Percentiles rank a stretch among this genome's conserved stretches.
phyloP scores from a whole-genome alignment of 23 red algal species.

The Gracilariopsis chorda region DNA sequence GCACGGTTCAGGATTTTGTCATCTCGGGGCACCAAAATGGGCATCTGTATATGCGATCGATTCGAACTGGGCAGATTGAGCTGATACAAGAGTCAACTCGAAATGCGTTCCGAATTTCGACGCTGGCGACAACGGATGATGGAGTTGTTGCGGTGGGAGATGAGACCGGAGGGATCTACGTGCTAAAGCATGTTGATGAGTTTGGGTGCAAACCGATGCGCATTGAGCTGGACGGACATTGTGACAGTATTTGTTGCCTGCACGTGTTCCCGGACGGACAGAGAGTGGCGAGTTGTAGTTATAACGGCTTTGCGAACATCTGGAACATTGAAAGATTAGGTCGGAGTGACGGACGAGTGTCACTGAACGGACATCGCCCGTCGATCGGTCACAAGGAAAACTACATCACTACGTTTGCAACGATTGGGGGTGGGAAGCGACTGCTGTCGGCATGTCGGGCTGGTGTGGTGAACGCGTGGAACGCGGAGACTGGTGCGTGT shows the following conservation, averaged over 20 bases:
- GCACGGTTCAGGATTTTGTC: constrained; percentile 20
- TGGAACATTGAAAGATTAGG: constrained; percentile 13
- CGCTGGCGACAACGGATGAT: constrained; percentile 15
- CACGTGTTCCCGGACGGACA: constrained; percentile 45
- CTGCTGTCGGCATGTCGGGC: constrained; percentile 44
- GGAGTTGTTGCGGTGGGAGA: constrained; percentile 34
- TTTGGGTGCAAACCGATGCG: constrained; percentile 4
- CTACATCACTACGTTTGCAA: constrained; percentile 59
- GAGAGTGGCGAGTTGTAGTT: constrained; percentile 37
- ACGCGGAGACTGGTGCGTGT: constrained; percentile 29
- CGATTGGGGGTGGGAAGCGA: constrained; percentile 39
- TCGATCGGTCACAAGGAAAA: constrained; percentile 57
- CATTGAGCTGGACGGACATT: constrained; percentile 45
- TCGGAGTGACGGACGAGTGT: background rate
- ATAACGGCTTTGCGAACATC: constrained; percentile 40
- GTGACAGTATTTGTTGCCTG: background rate
- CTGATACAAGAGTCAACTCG: background rate
- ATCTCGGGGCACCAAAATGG: constrained; percentile 46
- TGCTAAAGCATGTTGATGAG: constrained; percentile 29
- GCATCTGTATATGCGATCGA: constrained; percentile 30
- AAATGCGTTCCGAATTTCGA: background rate
- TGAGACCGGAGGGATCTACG: background rate
- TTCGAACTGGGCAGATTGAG: constrained; percentile 10
- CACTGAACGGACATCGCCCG: constrained; percentile 45
- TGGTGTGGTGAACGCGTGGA: constrained; percentile 49